phyloP scores from a whole-genome alignment of 441 rosid species.

The Rhodomyrtus psidioides region DNA sequence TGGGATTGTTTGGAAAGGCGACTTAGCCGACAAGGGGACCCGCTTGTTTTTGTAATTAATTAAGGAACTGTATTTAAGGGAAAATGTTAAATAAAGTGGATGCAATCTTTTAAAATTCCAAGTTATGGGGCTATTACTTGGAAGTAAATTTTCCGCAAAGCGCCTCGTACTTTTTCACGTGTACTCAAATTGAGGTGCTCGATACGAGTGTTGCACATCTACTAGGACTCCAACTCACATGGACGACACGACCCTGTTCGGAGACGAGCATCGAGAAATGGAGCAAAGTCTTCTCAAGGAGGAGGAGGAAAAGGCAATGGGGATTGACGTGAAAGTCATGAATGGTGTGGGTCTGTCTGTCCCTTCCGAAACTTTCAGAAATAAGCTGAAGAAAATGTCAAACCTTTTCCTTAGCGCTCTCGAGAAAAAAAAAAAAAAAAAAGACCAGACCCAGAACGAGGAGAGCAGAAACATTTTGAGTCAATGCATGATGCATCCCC shows the following conservation, averaged over 20 bases:
- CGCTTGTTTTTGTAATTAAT: not conserved
- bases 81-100: not conserved
- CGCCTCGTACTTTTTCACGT: not conserved
- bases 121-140: no score
- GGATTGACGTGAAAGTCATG: not conserved
- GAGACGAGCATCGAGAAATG: not conserved
- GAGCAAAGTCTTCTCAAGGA: not conserved
- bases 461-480: not conserved
- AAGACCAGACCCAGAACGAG: not conserved
- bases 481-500: not conserved
- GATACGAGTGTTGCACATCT: not conserved
- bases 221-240: not conserved
- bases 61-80: not conserved
- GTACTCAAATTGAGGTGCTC: not conserved
- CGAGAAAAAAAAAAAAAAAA: no score
- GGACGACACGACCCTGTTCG: accelerated
- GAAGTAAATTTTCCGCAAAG: not conserved
- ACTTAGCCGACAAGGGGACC: not conserved
- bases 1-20: not conserved
- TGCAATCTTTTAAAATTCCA: not conserved
- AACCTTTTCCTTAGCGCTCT: not conserved
- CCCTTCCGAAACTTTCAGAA: not conserved
- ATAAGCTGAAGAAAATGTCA: not conserved
- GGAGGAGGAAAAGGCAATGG: not conserved
- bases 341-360: not conserved